Percentiles rank a stretch among this genome's conserved stretches.
Evolutionary conservation across 1,284 basidiomycete species (phyloP).

Genomic region (Irpex sp.): DNA sequence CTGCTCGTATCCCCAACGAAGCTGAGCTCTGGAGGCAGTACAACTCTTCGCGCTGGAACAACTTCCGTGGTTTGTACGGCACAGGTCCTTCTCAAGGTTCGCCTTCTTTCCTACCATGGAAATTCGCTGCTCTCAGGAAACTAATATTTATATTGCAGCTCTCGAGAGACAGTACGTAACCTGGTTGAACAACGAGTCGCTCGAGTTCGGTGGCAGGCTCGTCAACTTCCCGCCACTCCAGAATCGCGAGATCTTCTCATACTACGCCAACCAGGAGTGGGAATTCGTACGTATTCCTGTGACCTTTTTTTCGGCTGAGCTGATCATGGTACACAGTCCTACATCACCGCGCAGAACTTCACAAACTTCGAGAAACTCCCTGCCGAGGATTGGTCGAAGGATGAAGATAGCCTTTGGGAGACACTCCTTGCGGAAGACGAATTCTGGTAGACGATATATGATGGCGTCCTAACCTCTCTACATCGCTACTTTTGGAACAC

Average conservation of each 20-base stretch:
- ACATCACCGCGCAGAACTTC: slow-evolving; percentile 5
- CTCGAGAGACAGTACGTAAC: slow-evolving; percentile 34
- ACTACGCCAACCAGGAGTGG: slow-evolving; percentile 15
- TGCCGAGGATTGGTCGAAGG: background rate
- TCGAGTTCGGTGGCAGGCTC: slow-evolving; percentile 32
- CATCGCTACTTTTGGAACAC: no score
- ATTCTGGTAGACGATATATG: background rate
- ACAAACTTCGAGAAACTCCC: slow-evolving; percentile 2
- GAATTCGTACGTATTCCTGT: background rate
- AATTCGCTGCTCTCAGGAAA: background rate
- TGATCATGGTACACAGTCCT: background rate
- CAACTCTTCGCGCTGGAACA: slow-evolving; percentile 26
- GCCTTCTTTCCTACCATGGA: background rate
- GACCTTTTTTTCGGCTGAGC: background rate
- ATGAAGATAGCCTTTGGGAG: background rate
- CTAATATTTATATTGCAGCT: slow-evolving; percentile 14
- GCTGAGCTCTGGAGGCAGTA: slow-evolving; percentile 13
- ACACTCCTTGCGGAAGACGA: background rate
- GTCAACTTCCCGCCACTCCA: slow-evolving; percentile 15
- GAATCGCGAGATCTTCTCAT: slow-evolving; percentile 11
- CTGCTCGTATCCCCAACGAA: slow-evolving; percentile 9
- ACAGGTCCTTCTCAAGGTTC: slow-evolving; percentile 25
- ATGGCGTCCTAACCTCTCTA: background rate
- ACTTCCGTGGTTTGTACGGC: slow-evolving; percentile 31
- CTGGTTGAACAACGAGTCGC: slow-evolving; percentile 37